Evolutionary conservation across 495 filamentous ascomycete species (phyloP).

Genomic region (Durotheca rogersii): DNA sequence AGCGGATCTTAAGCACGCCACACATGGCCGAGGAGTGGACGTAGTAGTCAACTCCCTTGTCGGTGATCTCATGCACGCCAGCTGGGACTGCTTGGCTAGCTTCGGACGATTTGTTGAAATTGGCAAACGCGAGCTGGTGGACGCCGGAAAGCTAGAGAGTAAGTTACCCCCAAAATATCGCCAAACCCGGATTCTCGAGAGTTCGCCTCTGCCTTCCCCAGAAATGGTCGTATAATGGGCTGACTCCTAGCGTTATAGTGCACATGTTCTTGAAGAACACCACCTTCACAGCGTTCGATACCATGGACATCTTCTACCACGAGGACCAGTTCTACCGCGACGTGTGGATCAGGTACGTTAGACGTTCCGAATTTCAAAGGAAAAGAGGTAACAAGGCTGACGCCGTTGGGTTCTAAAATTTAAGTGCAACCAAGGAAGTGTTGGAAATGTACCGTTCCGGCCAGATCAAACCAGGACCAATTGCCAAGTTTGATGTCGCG

Average conservation of each 20-base stretch:
- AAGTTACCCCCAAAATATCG: slow-evolving; percentile 21
- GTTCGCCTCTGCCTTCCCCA: too few species aligned
- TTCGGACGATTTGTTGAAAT: slow-evolving; percentile 57
- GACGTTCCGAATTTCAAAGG: background rate
- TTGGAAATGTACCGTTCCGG: slow-evolving; percentile 12
- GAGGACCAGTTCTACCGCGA: slow-evolving; percentile 7
- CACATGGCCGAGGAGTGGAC: slow-evolving; percentile 50
- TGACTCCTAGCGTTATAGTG: slow-evolving; percentile 12
- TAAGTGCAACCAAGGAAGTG: slow-evolving; percentile 6
- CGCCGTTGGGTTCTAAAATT: background rate
- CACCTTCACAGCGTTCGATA: slow-evolving; percentile 33
- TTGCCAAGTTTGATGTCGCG: slow-evolving; percentile 4
- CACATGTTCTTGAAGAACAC: slow-evolving; percentile 34
- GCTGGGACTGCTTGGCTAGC: slow-evolving; percentile 46
- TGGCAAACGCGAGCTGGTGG: slow-evolving; percentile 40
- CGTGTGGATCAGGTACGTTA: background rate
- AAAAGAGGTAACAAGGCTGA: background rate
- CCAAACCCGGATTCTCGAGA: slow-evolving; percentile 37
- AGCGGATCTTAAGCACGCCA: slow-evolving; percentile 42
- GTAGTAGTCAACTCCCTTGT: slow-evolving; percentile 56
- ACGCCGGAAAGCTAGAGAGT: slow-evolving; percentile 5
- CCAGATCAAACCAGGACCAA: slow-evolving; percentile 8
- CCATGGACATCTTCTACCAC: slow-evolving; percentile 18
- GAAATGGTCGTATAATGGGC: slow-evolving; percentile 26
- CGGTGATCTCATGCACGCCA: slow-evolving; percentile 50